Evolutionary conservation across 2,329 filamentous ascomycete species (phyloP), one percentile per base, ranked within the genome.

Genomic region (Aspergillus latus): DNA sequence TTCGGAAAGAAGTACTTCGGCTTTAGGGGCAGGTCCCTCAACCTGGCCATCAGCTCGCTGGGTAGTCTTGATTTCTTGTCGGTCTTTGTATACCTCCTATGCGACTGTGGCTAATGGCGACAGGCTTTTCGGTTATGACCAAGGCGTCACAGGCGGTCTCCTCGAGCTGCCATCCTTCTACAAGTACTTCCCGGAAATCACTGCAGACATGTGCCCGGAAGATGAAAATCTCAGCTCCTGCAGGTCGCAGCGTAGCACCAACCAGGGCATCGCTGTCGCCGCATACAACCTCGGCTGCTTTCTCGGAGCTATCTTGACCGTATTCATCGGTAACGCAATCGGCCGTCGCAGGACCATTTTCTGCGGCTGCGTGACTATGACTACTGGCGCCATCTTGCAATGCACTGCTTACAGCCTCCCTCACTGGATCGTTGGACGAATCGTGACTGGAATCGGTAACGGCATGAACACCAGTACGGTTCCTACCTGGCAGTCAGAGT

Each of bases 231-330:
- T 26, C 54, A 3, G 6, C 54, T 3, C 44, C 40, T 46, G 50
- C 10, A 5, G 3, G 13, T 62, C 58, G 11, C 59, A 66, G 46
- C 65, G 66, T 45, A 60, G 58, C 30, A 28, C 52, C 7, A 67
- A 67, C 21, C 66, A 69, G 64, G 72, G 72, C n/a, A 74, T 73
- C 52, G 67, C 70, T 0, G 71, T 76, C 29, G 72, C 75, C 10
- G 64, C 71, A 4, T 78, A 78, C 60, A 78, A 77, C 55, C 52
- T 79, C 5, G 77, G 78, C 21, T 81, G 78, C 62, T 80, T 82
- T 62, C 64, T 73, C 15, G 79, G 79, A 2, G 62, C 62, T 3
- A 54, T 61, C 32, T 37, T 64, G 28, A 59, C 59, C 21, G 50
- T 64, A 4, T 54, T 62, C 11, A 53, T 57, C 34, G 58, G 58